Percentiles rank a stretch among this genome's conserved stretches.
Evolutionary conservation across 345 rosid genomes (phyloP).

Genomic region (Ricinus communis): DNA sequence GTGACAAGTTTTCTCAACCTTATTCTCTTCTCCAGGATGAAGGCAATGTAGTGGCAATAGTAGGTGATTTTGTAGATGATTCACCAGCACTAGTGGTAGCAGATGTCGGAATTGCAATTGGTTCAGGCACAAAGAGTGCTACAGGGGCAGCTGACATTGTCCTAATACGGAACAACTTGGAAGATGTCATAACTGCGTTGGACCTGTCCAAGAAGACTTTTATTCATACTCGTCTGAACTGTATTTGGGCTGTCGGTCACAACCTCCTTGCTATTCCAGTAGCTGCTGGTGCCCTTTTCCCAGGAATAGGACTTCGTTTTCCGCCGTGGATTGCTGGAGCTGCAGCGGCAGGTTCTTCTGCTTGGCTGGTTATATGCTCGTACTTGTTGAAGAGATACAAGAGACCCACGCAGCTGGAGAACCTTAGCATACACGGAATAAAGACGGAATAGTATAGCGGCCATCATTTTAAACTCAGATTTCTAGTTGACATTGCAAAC

Average conservation of each 20-base stretch:
- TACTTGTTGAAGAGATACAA: constrained; percentile 68
- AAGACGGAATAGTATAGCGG: constrained; percentile 47
- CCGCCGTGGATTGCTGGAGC: constrained; percentile 56
- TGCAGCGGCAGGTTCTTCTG: constrained; percentile 97
- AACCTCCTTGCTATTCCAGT: constrained; percentile 81
- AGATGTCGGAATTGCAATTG: constrained; percentile 94
- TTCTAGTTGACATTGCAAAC: too few relatives aligned
- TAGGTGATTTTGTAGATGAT: constrained; percentile 89
- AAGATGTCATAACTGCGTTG: constrained; percentile 91
- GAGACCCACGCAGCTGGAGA: constrained; percentile 62
- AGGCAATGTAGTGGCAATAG: constrained; percentile 85
- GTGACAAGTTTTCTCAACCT: too few relatives aligned
- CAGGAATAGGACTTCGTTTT: constrained; percentile 22
- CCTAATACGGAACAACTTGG: constrained; percentile 83
- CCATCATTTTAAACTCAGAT: too few relatives aligned
- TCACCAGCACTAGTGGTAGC: constrained; percentile 84
- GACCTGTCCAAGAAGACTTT: constrained; percentile 82
- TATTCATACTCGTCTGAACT: constrained; percentile 75
- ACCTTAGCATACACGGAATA: constrained; percentile 54
- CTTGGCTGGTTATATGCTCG: constrained; percentile 86
- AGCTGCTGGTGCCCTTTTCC: constrained; percentile 78
- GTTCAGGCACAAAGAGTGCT: constrained; percentile 90
- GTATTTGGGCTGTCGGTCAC: constrained; percentile 83
- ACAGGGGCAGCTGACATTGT: constrained; percentile 96
- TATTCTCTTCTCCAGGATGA: constrained; percentile 40